A percentile compares a stretch with the other conserved stretches of the same genome.
Evolutionary conservation across 306 rosid species (phyloP).

Genomic region (Mucuna pruriens): DNA sequence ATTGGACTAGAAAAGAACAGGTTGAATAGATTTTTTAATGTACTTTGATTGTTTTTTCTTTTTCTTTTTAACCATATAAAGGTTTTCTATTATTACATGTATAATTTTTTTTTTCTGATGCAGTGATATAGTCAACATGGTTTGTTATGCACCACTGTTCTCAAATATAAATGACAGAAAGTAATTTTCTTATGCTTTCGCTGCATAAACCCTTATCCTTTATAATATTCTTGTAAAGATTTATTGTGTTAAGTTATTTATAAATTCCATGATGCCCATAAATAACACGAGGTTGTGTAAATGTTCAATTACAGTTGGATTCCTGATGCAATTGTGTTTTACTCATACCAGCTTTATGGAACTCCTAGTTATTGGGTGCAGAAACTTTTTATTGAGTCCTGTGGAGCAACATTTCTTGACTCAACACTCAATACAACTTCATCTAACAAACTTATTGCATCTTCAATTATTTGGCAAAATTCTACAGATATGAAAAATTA

Average conservation of each 20-base stretch:
- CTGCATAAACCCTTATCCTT: neutral
- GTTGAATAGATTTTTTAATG: neutral
- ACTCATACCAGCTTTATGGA: neutral
- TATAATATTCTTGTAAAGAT: neutral
- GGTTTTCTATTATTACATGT: neutral
- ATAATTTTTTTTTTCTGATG: neutral
- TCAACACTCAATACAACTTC: neutral
- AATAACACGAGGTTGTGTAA: neutral
- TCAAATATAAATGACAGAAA: neutral
- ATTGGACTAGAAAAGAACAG: constrained; percentile 15
- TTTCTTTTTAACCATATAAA: neutral
- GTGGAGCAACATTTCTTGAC: neutral
- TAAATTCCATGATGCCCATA: neutral
- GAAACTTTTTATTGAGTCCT: constrained; percentile 1
- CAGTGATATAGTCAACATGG: neutral
- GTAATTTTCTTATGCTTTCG: neutral
- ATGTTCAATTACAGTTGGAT: neutral
- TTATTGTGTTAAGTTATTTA: neutral
- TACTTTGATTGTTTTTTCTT: neutral
- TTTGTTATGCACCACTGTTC: neutral
- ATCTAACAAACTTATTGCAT: constrained; percentile 3
- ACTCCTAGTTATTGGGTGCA: constrained; percentile 12
- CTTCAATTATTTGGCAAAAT: neutral
- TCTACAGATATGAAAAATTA: neutral
- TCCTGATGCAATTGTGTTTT: neutral